phyloP scores from a whole-genome alignment of 2,329 filamentous ascomycete genomes.

The Exophiala alcalophila region DNA sequence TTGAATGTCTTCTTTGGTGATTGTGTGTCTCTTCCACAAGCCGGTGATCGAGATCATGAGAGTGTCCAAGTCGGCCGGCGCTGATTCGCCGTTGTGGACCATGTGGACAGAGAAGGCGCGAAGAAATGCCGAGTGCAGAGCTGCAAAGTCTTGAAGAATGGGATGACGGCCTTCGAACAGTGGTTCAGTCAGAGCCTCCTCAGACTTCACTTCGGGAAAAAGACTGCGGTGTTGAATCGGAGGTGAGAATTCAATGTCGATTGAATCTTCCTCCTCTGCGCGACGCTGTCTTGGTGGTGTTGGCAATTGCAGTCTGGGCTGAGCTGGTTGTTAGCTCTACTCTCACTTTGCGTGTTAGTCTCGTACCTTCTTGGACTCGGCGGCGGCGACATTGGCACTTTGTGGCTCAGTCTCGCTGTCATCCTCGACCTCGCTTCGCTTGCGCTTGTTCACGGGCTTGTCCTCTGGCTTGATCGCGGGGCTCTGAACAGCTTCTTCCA shows the following conservation, averaged over 20 bases:
- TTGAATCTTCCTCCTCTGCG: constrained; percentile 4
- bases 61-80: constrained; percentile 61
- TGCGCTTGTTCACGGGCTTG: constrained; percentile 19
- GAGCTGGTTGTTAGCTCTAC: constrained; percentile 4
- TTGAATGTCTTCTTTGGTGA: constrained; percentile 64
- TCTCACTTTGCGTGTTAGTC: neutral
- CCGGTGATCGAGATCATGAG: constrained; percentile 63
- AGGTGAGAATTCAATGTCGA: constrained; percentile 15
- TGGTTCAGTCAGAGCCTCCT: neutral
- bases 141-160: constrained; percentile 19
- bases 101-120: constrained; percentile 66
- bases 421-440: constrained; percentile 14
- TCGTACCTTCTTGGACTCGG: constrained; percentile 17
- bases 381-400: neutral
- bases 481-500: constrained; percentile 13
- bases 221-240: constrained; percentile 19
- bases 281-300: constrained; percentile 18
- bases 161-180: constrained; percentile 13
- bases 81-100: constrained; percentile 63
- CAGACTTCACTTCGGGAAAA: constrained; percentile 8
- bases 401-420: constrained; percentile 17
- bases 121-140: constrained; percentile 64
- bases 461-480: constrained; percentile 2
- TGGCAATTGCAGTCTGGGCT: constrained; percentile 17
- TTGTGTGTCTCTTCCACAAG: constrained; percentile 69